phyloP scores from a whole-genome alignment of 371 early-diverging fungal genomes.

The Synchytrium microbalum region DNA sequence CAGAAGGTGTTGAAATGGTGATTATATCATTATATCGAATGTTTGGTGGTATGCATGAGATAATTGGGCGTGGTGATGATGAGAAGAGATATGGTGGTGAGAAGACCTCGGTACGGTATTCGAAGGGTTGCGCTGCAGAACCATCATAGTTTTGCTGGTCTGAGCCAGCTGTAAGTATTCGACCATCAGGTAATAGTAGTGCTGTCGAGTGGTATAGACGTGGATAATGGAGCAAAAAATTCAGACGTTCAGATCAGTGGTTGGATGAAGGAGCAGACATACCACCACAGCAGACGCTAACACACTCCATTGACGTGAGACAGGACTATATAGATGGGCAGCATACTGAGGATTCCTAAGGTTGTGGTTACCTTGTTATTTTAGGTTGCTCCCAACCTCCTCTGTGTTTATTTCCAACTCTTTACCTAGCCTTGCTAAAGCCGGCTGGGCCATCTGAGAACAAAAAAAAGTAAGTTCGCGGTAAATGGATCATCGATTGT shows the following conservation, averaged over 20 bases:
- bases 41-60: conserved; percentile 8
- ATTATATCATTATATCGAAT: conserved; percentile 15
- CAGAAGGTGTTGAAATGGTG: not conserved
- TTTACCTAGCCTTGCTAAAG: conserved; percentile 18
- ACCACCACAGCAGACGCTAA: not conserved
- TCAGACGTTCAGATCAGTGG: too few species aligned
- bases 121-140: not conserved
- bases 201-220: conserved; percentile 33
- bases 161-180: conserved; percentile 24
- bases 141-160: conserved; percentile 9
- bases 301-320: not conserved
- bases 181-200: conserved; percentile 18
- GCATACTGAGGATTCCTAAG: not conserved
- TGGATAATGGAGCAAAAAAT: too few species aligned
- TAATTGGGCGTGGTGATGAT: conserved; percentile 5
- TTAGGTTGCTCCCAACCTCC: too few species aligned
- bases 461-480: conserved; percentile 20
- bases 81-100: conserved; percentile 8
- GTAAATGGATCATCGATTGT: conserved; percentile 20
- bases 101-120: conserved; percentile 10
- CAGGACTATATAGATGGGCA: not conserved
- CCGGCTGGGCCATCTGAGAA: conserved; percentile 10
- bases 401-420: too few species aligned
- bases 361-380: too few species aligned
- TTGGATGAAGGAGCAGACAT: not conserved